These are phyloP conservation scores for Rhytidhysteron rufulum DNA, from an alignment of 2,329 filamentous ascomycete species.

Conservation along the genomic window DNA sequence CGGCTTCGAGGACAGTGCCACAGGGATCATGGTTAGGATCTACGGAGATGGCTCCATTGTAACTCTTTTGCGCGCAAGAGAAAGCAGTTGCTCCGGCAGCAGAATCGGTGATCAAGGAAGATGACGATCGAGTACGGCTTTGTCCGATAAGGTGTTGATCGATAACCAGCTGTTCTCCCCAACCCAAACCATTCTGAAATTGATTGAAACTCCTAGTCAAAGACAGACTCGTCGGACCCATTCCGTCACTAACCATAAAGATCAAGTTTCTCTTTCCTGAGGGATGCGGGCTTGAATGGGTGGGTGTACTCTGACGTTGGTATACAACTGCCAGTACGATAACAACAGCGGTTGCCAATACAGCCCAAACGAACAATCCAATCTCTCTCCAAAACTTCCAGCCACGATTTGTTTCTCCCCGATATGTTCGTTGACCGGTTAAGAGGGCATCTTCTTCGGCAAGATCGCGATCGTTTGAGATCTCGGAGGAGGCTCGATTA, in stretches of 20 bases:
- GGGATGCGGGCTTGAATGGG: conserved; percentile 31
- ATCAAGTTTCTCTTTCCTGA: conserved; percentile 83
- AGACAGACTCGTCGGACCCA: conserved; percentile 89
- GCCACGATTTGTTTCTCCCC: conserved; percentile 29
- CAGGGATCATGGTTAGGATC: conserved; percentile 82
- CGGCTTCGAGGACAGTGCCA: conserved; percentile 89
- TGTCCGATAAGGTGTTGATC: conserved; percentile 89
- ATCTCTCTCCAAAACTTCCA: conserved; percentile 68
- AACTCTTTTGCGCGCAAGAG: conserved; percentile 87
- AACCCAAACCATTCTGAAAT: conserved; percentile 66
- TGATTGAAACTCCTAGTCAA: conserved; percentile 86
- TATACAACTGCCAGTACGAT: conserved; percentile 78
- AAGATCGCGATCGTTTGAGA: conserved; percentile 52
- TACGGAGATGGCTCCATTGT: conserved; percentile 93
- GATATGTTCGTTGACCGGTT: conserved; percentile 48
- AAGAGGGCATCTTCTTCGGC: conserved; percentile 62
- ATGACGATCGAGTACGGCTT: conserved; percentile 79
- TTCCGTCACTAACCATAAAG: conserved; percentile 99
- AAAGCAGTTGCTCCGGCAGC: conserved; percentile 98
- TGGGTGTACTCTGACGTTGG: conserved; percentile 53
- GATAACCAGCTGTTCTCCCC: conserved; percentile 70
- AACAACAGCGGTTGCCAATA: conserved; percentile 73
- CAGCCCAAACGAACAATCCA: conserved; percentile 75
- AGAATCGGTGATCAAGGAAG: conserved; percentile 86
- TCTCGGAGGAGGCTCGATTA: conserved; percentile 54